Evolutionary conservation across 352 stramenopile genomes (phyloP).

Genomic region (Phytophthora sp.): DNA sequence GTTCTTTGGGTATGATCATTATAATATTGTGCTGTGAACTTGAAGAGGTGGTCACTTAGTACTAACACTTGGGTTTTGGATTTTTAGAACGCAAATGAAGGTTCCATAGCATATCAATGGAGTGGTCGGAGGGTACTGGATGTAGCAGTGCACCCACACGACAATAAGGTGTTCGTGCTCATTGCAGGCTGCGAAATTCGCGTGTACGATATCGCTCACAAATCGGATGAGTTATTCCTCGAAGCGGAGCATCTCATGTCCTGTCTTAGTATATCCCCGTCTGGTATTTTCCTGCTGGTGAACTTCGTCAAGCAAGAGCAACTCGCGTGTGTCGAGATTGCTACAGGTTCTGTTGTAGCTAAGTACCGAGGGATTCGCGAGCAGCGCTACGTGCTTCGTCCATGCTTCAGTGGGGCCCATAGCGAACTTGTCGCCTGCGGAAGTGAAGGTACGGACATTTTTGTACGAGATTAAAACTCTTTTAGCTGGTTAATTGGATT

Average conservation of each 20-base stretch:
- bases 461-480: background rate
- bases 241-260: slow-evolving; percentile 62
- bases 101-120: slow-evolving; percentile 71
- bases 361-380: slow-evolving; percentile 65
- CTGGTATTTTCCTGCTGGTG: slow-evolving; percentile 57
- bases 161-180: slow-evolving; percentile 64
- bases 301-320: slow-evolving; percentile 72
- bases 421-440: slow-evolving; percentile 65
- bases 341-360: slow-evolving; percentile 46
- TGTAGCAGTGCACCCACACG: slow-evolving; percentile 58
- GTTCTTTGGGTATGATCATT: slow-evolving; percentile 67
- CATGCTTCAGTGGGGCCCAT: slow-evolving; percentile 61
- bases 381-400: slow-evolving; percentile 67
- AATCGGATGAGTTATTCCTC: slow-evolving; percentile 67
- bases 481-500: background rate
- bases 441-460: slow-evolving; percentile 70
- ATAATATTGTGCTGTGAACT: background rate
- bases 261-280: slow-evolving; percentile 52
- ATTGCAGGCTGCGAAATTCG: slow-evolving; percentile 62
- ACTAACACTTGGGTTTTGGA: background rate
- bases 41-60: background rate
- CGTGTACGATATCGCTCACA: slow-evolving; percentile 62
- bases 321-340: slow-evolving; percentile 59
- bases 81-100: slow-evolving; percentile 56
- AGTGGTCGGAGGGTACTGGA: slow-evolving; percentile 67